Percentiles rank a stretch among this genome's conserved stretches.
These are phyloP conservation scores for Xylaria sp. DNA, from an alignment of 2,329 filamentous ascomycete species.

Conservation along the genomic window DNA sequence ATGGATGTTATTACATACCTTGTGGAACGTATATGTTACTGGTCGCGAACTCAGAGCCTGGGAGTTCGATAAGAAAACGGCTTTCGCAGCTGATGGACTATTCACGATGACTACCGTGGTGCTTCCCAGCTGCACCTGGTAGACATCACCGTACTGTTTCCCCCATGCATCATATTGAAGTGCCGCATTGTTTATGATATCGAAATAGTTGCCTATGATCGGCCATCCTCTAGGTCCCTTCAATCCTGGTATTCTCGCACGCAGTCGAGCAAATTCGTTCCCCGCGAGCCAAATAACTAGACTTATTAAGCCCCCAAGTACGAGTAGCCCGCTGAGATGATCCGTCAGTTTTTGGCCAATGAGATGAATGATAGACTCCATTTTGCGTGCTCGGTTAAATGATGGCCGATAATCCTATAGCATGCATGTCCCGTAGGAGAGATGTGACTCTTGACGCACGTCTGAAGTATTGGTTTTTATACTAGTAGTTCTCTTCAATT, in stretches of 20 bases:
- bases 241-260: slow-evolving; percentile 45
- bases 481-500: not conserved
- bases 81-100: slow-evolving; percentile 77
- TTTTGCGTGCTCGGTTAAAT: slow-evolving; percentile 8
- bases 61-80: slow-evolving; percentile 83
- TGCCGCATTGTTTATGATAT: slow-evolving; percentile 68
- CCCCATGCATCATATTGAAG: slow-evolving; percentile 65
- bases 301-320: slow-evolving; percentile 20
- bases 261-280: slow-evolving; percentile 45
- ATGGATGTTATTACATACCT: slow-evolving; percentile 57
- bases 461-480: not conserved
- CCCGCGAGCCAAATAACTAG: slow-evolving; percentile 40
- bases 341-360: slow-evolving; percentile 13
- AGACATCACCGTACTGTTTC: slow-evolving; percentile 71
- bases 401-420: not conserved
- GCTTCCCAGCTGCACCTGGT: slow-evolving; percentile 76
- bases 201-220: slow-evolving; percentile 71
- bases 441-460: not conserved
- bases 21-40: slow-evolving; percentile 84
- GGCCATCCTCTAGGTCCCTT: slow-evolving; percentile 47
- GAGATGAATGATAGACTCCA: slow-evolving; percentile 26
- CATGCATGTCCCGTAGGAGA: not conserved
- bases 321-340: slow-evolving; percentile 16
- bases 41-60: slow-evolving; percentile 81
- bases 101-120: slow-evolving; percentile 81